These are phyloP conservation scores for Somion occarium DNA, from an alignment of 1,284 basidiomycete genomes.

Conservation along the genomic window DNA sequence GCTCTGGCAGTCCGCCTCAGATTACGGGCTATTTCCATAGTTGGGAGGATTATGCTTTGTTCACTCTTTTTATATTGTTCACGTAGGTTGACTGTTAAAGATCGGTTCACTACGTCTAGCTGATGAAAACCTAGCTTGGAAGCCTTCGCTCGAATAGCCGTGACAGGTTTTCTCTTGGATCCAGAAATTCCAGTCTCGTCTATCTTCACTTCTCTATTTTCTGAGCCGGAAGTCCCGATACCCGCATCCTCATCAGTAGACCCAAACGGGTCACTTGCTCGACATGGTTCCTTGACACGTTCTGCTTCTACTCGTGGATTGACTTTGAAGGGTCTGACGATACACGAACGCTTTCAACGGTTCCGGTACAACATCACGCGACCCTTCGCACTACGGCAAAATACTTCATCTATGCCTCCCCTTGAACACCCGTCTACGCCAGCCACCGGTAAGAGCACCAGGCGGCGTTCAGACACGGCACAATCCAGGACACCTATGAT, in stretches of 20 bases:
- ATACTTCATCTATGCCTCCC: slow-evolving; percentile 13
- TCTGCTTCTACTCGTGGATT: slow-evolving; percentile 32
- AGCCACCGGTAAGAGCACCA: slow-evolving; percentile 13
- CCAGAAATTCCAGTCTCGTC: slow-evolving; percentile 66
- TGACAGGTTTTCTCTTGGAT: slow-evolving; percentile 89
- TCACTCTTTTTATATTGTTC: slow-evolving; percentile 82
- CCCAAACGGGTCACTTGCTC: slow-evolving; percentile 19
- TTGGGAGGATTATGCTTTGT: slow-evolving; percentile 87
- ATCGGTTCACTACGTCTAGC: neutral
- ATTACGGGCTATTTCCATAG: slow-evolving; percentile 73
- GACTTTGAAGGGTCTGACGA: slow-evolving; percentile 15
- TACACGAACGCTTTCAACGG: slow-evolving; percentile 29
- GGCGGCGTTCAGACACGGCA: slow-evolving; percentile 27
- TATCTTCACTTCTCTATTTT: slow-evolving; percentile 45
- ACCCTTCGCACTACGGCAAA: slow-evolving; percentile 39
- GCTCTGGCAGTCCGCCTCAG: slow-evolving; percentile 38
- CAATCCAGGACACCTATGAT: slow-evolving; percentile 28
- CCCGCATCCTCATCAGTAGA: slow-evolving; percentile 26
- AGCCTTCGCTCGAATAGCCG: slow-evolving; percentile 83
- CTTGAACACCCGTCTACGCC: slow-evolving; percentile 5
- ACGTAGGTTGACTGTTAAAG: slow-evolving; percentile 55
- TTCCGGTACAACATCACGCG: slow-evolving; percentile 35
- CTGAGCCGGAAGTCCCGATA: slow-evolving; percentile 26
- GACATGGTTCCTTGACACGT: slow-evolving; percentile 28
- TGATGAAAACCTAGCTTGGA: slow-evolving; percentile 56